These are phyloP conservation scores for Candida sojae DNA, from an alignment of 1,139 yeast genomes.

Conservation along the genomic window DNA sequence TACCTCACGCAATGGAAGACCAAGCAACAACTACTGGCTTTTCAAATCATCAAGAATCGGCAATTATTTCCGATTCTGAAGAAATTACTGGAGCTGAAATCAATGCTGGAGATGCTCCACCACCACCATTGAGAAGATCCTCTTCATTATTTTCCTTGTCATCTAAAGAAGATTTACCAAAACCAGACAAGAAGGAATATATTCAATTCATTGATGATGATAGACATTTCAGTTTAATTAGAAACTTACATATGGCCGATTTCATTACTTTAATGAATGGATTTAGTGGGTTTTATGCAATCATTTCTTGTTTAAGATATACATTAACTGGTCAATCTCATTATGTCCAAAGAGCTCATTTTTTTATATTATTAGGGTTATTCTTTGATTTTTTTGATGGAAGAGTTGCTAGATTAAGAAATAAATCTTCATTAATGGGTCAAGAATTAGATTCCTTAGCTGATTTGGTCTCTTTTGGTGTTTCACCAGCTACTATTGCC, in stretches of 20 bases:
- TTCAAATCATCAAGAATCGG: constrained; percentile 26
- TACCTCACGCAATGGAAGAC: neutral
- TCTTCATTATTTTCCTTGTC: constrained; percentile 44
- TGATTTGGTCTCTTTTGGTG: constrained; percentile 89
- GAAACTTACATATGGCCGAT: constrained; percentile 92
- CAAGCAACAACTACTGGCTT: constrained; percentile 12
- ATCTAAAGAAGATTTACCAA: constrained; percentile 44
- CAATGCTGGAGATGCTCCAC: constrained; percentile 9
- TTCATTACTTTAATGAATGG: constrained; percentile 92
- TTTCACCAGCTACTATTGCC: constrained; percentile 91
- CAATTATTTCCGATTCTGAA: constrained; percentile 39
- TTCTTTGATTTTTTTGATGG: constrained; percentile 97
- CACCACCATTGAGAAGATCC: constrained; percentile 40
- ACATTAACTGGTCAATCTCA: constrained; percentile 65
- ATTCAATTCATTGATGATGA: constrained; percentile 75
- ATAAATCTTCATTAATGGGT: constrained; percentile 91
- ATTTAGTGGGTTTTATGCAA: constrained; percentile 85
- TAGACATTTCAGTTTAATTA: constrained; percentile 73
- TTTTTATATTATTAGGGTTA: constrained; percentile 82
- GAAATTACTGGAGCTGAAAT: constrained; percentile 16
- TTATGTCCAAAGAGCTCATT: constrained; percentile 86
- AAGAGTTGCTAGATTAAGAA: constrained; percentile 91
- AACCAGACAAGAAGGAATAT: constrained; percentile 77
- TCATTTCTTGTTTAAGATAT: constrained; percentile 81
- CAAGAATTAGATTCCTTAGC: constrained; percentile 97